Conservation (phyloP, 192 early-diverging fungal genomes). For the Diversispora epigaea region DNA sequence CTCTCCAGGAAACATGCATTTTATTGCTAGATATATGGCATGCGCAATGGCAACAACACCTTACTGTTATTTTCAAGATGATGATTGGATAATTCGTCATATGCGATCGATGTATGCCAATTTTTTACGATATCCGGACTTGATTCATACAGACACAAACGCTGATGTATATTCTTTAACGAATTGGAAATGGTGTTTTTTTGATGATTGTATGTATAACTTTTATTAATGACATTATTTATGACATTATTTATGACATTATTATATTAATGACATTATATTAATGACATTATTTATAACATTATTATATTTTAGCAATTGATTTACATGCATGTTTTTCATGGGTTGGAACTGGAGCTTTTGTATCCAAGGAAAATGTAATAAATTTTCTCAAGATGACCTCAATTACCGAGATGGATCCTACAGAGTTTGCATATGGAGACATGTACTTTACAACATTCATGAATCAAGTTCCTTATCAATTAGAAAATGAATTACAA, state of each 20-base stretch:
- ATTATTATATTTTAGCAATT: constrained; percentile 34
- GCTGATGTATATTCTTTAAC: constrained; percentile 47
- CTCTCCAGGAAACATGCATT: constrained; percentile 49
- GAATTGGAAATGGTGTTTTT: constrained; percentile 60
- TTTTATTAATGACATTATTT: background rate
- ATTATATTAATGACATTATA: background rate
- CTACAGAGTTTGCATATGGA: constrained; percentile 50
- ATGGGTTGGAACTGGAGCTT: constrained; percentile 51
- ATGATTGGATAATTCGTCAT: constrained; percentile 48
- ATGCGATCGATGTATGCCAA: constrained; percentile 57
- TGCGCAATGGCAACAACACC: constrained; percentile 54
- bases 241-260: background rate
- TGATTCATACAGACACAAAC: constrained; percentile 56
- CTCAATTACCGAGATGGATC: constrained; percentile 46
- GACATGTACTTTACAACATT: constrained; percentile 58
- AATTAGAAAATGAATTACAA: constrained; percentile 47
- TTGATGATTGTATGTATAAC: constrained; percentile 49
- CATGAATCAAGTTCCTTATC: constrained; percentile 56
- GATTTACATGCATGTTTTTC: constrained; percentile 55
- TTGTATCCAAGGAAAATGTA: constrained; percentile 49
- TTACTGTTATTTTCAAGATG: constrained; percentile 62
- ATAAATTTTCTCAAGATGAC: constrained; percentile 50
- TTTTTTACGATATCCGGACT: constrained; percentile 52
- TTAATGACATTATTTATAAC: background rate
- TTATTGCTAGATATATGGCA: constrained; percentile 56